A percentile compares a stretch with the other conserved stretches of the same genome.
These are phyloP conservation scores for Eucalyptus camaldulensis DNA, from an alignment of 345 rosid species.

Conservation along the genomic window DNA sequence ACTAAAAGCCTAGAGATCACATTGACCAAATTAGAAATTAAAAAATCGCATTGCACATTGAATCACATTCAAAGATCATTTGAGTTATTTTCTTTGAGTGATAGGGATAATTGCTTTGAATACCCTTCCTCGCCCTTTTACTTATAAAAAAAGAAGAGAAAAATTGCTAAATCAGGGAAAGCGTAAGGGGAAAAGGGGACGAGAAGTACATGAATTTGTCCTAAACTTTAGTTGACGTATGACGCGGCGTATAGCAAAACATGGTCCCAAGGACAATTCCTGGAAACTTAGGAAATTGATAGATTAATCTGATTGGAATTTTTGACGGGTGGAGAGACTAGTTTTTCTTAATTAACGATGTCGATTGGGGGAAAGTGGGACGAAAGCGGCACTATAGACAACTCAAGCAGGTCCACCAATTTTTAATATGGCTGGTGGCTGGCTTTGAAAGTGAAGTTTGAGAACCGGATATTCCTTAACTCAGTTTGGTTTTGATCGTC, in stretches of 20 bases:
- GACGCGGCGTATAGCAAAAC: background rate
- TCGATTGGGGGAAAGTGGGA: background rate
- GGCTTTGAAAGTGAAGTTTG: background rate
- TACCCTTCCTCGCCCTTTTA: too few relatives aligned
- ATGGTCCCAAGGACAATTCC: background rate
- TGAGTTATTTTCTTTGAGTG: too few relatives aligned
- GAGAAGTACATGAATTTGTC: background rate
- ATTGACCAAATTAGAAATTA: too few relatives aligned
- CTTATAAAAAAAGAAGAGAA: too few relatives aligned
- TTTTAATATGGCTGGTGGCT: background rate
- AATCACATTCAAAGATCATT: too few relatives aligned
- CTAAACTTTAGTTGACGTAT: background rate
- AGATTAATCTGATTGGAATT: background rate
- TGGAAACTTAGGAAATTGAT: background rate
- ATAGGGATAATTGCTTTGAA: too few relatives aligned
- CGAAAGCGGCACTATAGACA: background rate
- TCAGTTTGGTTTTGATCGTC: background rate
- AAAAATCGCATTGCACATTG: accelerated
- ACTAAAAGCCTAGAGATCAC: too few relatives aligned
- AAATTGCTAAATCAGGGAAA: background rate
- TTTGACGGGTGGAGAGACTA: background rate
- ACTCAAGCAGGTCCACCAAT: background rate
- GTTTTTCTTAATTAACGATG: background rate
- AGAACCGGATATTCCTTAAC: background rate
- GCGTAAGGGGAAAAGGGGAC: background rate